Conservation (phyloP, 2,329 filamentous ascomycete genomes). For the Eutypella sp. region DNA sequence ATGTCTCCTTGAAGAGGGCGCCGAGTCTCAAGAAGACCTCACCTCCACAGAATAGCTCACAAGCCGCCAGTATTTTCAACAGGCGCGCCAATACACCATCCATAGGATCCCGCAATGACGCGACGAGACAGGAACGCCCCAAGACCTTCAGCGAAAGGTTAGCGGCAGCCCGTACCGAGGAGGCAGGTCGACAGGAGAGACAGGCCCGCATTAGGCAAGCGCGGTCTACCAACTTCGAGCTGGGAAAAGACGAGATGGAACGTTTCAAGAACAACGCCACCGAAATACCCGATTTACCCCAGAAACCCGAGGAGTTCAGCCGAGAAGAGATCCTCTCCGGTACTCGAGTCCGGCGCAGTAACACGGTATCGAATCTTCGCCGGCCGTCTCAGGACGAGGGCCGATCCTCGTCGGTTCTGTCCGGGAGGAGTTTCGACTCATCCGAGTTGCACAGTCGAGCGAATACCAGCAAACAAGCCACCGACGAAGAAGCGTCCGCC, state of each 20-base stretch:
- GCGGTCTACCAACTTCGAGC: conserved; percentile 52
- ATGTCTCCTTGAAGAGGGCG: conserved; percentile 78
- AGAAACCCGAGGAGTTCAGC: conserved; percentile 49
- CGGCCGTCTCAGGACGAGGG: conserved; percentile 12
- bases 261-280: conserved; percentile 53
- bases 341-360: conserved; percentile 36
- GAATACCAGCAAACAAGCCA: conserved; percentile 12
- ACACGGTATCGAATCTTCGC: conserved; percentile 33
- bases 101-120: conserved; percentile 18
- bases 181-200: conserved; percentile 45
- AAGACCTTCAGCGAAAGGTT: conserved; percentile 80
- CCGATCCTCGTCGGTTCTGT: conserved; percentile 2
- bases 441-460: conserved; percentile 17
- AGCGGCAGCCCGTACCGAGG: conserved; percentile 60
- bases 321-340: conserved; percentile 57
- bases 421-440: conserved; percentile 9
- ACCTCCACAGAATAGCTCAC: conserved; percentile 23
- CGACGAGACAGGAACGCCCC: conserved; percentile 33
- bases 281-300: conserved; percentile 45
- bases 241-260: conserved; percentile 55
- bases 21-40: conserved; percentile 39
- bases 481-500: conserved; percentile 21
- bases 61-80: conserved; percentile 38
- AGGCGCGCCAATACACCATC: conserved; percentile 38
- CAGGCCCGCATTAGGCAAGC: conserved; percentile 47